Conservation (phyloP, 2,329 filamentous ascomycete species). For the Sclerotinia borealis region DNA sequence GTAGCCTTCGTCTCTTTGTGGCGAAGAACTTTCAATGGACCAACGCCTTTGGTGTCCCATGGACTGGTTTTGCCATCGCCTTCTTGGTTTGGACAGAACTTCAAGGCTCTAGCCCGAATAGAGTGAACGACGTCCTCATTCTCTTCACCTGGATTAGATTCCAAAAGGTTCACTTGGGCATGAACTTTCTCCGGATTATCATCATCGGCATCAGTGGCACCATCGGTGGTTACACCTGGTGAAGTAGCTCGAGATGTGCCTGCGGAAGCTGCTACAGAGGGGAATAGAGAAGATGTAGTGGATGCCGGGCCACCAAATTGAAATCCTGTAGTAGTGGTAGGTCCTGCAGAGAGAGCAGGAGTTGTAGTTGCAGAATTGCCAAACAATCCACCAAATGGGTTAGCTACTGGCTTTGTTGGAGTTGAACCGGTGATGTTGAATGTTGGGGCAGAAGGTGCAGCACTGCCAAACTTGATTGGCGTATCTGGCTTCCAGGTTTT, state of each 20-base stretch:
- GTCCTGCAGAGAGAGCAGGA: conserved; percentile 7
- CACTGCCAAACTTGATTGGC: conserved; percentile 40
- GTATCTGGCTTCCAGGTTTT: conserved; percentile 45
- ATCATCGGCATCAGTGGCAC: conserved; percentile 27
- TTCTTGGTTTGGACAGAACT: conserved; percentile 47
- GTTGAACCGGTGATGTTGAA: conserved; percentile 23
- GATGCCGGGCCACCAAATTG: conserved; percentile 25
- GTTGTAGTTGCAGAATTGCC: conserved; percentile 13
- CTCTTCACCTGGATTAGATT: conserved; percentile 62
- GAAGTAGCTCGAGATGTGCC: conserved; percentile 31
- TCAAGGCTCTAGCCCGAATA: conserved; percentile 63
- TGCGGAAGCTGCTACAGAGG: conserved; percentile 27
- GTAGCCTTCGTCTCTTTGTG: conserved; percentile 62
- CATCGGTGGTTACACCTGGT: conserved; percentile 30
- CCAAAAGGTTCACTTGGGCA: conserved; percentile 64
- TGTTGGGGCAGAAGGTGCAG: conserved; percentile 19
- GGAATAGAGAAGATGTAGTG: conserved; percentile 27
- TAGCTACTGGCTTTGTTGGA: conserved; percentile 17
- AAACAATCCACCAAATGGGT: conserved; percentile 15
- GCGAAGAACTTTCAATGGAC: conserved; percentile 65
- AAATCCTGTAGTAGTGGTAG: conserved; percentile 22
- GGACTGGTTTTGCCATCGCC: conserved; percentile 44
- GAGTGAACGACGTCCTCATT: conserved; percentile 67
- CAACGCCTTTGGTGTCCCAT: conserved; percentile 67
- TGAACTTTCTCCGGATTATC: conserved; percentile 51